phyloP scores from a whole-genome alignment of 2,329 filamentous ascomycete genomes.

The Rutstroemia sydowiana region DNA sequence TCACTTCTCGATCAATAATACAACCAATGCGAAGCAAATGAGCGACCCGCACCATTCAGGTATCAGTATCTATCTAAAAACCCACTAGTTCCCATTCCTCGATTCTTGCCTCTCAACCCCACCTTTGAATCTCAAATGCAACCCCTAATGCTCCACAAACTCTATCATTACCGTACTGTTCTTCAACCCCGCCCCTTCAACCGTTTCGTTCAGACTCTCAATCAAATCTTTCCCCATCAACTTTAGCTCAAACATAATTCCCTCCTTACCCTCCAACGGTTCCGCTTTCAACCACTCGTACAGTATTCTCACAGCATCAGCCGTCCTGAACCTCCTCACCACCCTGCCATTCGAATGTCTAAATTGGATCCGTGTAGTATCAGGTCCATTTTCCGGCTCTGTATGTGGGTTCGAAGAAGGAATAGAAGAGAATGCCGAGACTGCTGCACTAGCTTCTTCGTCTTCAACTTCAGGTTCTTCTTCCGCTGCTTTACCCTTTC shows the following conservation, averaged over 20 bases:
- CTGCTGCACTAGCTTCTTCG: slow-evolving; percentile 20
- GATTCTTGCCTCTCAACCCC: too few relatives aligned
- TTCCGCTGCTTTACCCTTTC: slow-evolving; percentile 42
- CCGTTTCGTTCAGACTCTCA: slow-evolving; percentile 61
- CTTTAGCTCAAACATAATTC: slow-evolving; percentile 78
- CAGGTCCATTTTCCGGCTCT: slow-evolving; percentile 63
- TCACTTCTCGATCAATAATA: too few relatives aligned
- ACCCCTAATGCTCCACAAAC: slow-evolving; percentile 51
- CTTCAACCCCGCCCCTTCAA: slow-evolving; percentile 78
- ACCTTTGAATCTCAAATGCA: too few relatives aligned
- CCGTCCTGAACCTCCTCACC: slow-evolving; percentile 73
- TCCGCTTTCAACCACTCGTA: slow-evolving; percentile 96
- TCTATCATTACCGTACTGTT: slow-evolving; percentile 96
- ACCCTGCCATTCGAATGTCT: slow-evolving; percentile 76
- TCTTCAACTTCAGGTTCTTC: slow-evolving; percentile 31
- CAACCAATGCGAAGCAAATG: too few relatives aligned
- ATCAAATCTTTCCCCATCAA: slow-evolving; percentile 83
- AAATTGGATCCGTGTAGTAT: slow-evolving; percentile 84
- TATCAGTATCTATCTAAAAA: too few relatives aligned
- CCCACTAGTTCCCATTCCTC: too few relatives aligned
- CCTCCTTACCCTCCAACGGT: slow-evolving; percentile 72
- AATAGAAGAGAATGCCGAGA: slow-evolving; percentile 60
- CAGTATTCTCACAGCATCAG: slow-evolving; percentile 71
- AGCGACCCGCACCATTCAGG: too few relatives aligned
- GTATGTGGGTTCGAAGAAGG: slow-evolving; percentile 63